Base-by-base conservation (phyloP, 108 stramenopile species). In the Nitzschia palea region DNA sequence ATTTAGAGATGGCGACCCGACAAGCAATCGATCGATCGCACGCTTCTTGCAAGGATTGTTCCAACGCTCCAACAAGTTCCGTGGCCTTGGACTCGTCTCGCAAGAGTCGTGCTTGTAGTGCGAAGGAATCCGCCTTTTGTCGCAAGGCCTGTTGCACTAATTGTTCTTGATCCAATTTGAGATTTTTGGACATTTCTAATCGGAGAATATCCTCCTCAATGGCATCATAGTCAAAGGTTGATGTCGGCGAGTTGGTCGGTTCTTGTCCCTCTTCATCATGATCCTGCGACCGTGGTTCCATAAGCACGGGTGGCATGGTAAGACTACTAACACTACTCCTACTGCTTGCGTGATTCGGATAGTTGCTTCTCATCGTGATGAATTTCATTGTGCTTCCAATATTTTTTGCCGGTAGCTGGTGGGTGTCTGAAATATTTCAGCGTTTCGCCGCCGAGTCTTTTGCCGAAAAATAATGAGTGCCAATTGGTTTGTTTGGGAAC, bases 11-110 rank as follows among this genome's bases (percentile, higher is more conserved):
- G 47, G 15, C 47, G 22, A 48, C 22, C 18, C 47, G 47, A 20
- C 47, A 48, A 18, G 15, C n/a, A 48, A 48, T 48, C 47, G 47
- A 5, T 20, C 47, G 47, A 48, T 48, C 47, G n/a, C 47, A 48
- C 4, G 47, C 47, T 5, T 20, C 15, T 48, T 48, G 17, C 47
- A 48, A 18, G 4, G 47, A 48, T 18, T 8, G 18, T 48, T 48
- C 47, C 9, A 48, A 20, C 15, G 15, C 18, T 4, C 4, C 9
- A 20, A 48, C 47, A 12, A 4, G 18, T n/a, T 48, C 47, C 18
- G n/a, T 48, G 9, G 47, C 47, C n/a, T 20, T 5, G 4, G 47
- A 8, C 47, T 48, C 47, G 4, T 48, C 47, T 20, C 47, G 47
- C 22, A 48, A 20, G 22, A 48, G n/a, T 20, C n/a, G 15, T 12